Conservation (phyloP, 208 protist genomes). For the Trypanosoma avium region DNA sequence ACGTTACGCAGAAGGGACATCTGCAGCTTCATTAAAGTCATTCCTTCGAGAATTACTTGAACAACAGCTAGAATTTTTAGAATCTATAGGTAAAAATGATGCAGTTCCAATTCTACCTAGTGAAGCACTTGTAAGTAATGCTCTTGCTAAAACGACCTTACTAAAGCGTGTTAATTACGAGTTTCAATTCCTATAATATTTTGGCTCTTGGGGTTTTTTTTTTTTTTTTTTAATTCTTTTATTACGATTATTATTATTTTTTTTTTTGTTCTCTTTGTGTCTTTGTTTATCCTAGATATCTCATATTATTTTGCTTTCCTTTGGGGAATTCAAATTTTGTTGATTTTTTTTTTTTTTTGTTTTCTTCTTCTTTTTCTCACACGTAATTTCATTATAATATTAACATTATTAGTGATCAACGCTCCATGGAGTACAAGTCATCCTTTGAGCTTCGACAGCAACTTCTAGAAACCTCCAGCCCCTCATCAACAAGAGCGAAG, state of each 20-base stretch:
- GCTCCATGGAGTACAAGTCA: conserved; percentile 71
- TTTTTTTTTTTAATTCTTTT: conserved; percentile 19
- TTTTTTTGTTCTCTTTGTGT: conserved; percentile 11
- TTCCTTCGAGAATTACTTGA: conserved; percentile 72
- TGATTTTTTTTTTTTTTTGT: neutral
- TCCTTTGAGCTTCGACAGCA: conserved; percentile 84
- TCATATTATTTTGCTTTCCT: too few species aligned
- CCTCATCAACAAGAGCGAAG: conserved; percentile 19
- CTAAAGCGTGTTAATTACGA: conserved; percentile 19
- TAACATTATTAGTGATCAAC: neutral
- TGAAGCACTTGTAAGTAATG: conserved; percentile 15
- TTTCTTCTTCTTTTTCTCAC: neutral
- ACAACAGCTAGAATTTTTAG: neutral
- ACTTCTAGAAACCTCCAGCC: conserved; percentile 58
- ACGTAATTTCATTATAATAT: too few species aligned
- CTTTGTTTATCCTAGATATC: too few species aligned
- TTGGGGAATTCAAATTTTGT: too few species aligned
- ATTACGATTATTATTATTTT: conserved; percentile 1
- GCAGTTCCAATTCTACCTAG: conserved; percentile 16
- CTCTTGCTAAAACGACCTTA: conserved; percentile 13
- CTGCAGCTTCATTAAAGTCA: conserved; percentile 48
- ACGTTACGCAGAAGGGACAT: conserved; percentile 36
- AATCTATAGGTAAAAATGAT: neutral
- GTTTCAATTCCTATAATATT: conserved; percentile 9
- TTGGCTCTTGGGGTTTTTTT: neutral